Percentiles rank a stretch among this genome's conserved stretches.
Evolutionary conservation across 345 rosid genomes (phyloP).

Genomic region (Euphorbia lathyris): DNA sequence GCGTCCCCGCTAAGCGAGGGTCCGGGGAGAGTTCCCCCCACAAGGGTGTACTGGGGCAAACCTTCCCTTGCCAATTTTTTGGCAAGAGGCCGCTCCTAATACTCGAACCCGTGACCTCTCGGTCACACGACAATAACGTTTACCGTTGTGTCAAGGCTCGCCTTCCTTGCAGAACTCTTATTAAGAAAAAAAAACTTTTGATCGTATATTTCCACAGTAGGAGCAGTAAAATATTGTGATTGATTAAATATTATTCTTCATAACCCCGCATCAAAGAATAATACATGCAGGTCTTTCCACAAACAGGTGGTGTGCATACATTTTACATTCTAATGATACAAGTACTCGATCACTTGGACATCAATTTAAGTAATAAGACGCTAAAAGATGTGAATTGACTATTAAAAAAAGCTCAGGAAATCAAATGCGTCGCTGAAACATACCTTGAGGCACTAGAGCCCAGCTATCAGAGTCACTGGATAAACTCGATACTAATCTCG

Average conservation of each 20-base stretch:
- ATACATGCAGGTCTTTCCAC: not conserved
- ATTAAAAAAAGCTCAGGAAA: not conserved
- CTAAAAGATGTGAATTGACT: not conserved
- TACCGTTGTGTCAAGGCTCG: no score
- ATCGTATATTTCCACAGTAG: not conserved
- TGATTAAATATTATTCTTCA: not conserved
- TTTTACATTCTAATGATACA: no score
- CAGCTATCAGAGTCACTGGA: conserved; percentile 50
- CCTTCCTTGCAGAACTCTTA: no score
- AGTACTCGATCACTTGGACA: not conserved
- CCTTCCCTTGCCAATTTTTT: no score
- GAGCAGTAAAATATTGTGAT: not conserved
- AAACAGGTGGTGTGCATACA: conserved; percentile 9
- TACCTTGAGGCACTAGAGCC: conserved; percentile 83
- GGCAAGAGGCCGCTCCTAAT: no score
- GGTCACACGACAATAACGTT: no score
- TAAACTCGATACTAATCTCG: conserved; percentile 60
- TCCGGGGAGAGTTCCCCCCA: no score
- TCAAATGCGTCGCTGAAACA: not conserved
- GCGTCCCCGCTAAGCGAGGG: no score
- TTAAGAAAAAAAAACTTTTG: not conserved
- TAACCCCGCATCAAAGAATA: not conserved
- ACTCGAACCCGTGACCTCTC: no score
- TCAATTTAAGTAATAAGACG: not conserved
- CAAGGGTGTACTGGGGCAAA: no score